Evolutionary conservation across 192 early-diverging fungal species (phyloP), one percentile per base, ranked within the genome.

Genomic region (Coemansia sp.): DNA sequence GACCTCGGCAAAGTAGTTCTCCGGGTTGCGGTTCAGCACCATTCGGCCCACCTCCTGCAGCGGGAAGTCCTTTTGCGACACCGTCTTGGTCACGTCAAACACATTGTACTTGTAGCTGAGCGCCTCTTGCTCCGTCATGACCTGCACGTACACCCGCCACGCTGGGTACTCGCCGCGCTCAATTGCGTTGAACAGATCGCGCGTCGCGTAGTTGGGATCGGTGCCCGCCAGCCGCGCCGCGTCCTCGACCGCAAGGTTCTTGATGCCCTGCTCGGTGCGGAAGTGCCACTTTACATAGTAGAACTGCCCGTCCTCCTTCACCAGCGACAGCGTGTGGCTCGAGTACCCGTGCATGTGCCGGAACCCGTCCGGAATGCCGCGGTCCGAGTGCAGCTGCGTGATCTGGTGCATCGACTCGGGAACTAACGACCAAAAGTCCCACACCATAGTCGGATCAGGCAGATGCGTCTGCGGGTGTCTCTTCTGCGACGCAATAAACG

Each of bases 401-500:
- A 90, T 84, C 83, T 90, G 89, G 75, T 94, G 91, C 57, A 88
- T 81, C 10, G 88, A 84, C 76, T 94, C 92, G 39, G 87, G 90
- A 10, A 86, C 83, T 23, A 86, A 82, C 50, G 89, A 88, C 61
- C 92, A 79, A 76, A 91, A 93, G 72, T 93, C 91, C 89, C 89
- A 93, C 79, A 86, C 84, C 59, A 84, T 86, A 68, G 85, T 86
- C 17, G 87, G 71, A 35, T 92, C 86, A 56, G 78, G 81, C 59
- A 88, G 74, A 62, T 93, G 88, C 41, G 88, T 92, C 56, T 84
- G 84, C 22, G 92, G 90, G 66, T 94, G 79, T 51, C 89, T 88
- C 86, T 94, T 92, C 71, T 91, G 89, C 29, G 90, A 89, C 68
- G 91, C 89, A 63, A 93, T 89, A 73, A 92, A 87, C 71, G 90